These are phyloP conservation scores for Starmerella stigmatis DNA, from an alignment of 805 yeast genomes.

Conservation along the genomic window DNA sequence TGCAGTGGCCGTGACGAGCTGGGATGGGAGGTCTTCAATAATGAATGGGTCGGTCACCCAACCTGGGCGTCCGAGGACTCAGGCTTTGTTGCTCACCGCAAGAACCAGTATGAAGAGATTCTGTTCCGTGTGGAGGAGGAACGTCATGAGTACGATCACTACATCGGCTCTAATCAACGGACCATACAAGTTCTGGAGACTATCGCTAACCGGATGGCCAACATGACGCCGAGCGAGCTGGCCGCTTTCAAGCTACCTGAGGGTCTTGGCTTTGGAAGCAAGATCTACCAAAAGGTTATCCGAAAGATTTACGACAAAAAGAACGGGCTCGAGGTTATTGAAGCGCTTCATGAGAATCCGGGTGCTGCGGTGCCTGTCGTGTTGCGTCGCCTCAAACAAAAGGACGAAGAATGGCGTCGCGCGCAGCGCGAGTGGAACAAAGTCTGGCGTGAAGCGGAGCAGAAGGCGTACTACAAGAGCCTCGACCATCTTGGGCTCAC, in stretches of 20 bases:
- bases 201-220: conserved; percentile 83
- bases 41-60: conserved; percentile 99
- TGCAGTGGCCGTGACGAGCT: conserved; percentile 97
- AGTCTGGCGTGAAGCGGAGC: conserved; percentile 97
- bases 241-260: conserved; percentile 77
- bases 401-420: conserved; percentile 97
- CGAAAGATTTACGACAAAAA: conserved; percentile 88
- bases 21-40: conserved; percentile 98
- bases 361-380: conserved; percentile 92
- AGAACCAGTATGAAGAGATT: conserved; percentile 95
- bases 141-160: conserved; percentile 91
- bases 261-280: conserved; percentile 88
- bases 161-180: conserved; percentile 87
- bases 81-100: conserved; percentile 97
- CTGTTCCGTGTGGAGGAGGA: conserved; percentile 93
- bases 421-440: conserved; percentile 98
- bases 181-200: conserved; percentile 94
- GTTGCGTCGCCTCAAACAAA: conserved; percentile 83
- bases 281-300: conserved; percentile 87
- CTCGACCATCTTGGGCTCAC: conserved; percentile 92
- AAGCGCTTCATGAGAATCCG: conserved; percentile 90
- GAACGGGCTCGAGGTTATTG: conserved; percentile 91
- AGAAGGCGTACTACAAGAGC: conserved; percentile 84
- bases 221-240: conserved; percentile 86
- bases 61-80: conserved; percentile 99